Percentiles rank a stretch among this genome's conserved stretches.
Evolutionary conservation across 1,284 basidiomycete genomes (phyloP).

Genomic region (Jaminaea rosea): DNA sequence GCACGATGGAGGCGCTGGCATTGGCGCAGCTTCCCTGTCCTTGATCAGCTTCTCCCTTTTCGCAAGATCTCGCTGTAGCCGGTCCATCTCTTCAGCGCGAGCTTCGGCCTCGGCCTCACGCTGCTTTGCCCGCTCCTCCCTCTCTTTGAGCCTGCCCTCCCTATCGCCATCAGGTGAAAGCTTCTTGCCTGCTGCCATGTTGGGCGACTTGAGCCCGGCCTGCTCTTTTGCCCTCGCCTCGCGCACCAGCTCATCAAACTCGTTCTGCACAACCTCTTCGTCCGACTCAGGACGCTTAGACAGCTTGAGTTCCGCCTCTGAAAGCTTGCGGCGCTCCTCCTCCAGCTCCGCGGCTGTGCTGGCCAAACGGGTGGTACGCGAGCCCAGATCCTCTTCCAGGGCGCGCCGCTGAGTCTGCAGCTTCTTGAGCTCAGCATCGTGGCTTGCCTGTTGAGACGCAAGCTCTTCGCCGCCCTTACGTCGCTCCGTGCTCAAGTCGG

Average conservation of each 20-base stretch:
- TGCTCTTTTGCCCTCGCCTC: neutral
- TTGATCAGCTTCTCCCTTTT: too few relatives aligned
- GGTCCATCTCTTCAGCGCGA: neutral
- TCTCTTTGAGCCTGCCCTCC: neutral
- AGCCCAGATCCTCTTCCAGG: too few relatives aligned
- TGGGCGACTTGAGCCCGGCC: neutral
- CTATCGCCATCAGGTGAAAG: neutral
- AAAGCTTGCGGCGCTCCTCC: neutral
- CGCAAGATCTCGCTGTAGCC: neutral
- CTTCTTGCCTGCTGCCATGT: too few relatives aligned
- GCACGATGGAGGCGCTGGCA: too few relatives aligned
- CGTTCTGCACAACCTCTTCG: slow-evolving; percentile 7
- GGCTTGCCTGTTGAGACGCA: too few relatives aligned
- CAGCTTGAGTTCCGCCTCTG: slow-evolving; percentile 1
- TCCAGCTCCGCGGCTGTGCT: slow-evolving; percentile 3
- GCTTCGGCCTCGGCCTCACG: too few relatives aligned
- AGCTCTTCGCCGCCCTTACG: too few relatives aligned
- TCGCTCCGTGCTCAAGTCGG: too few relatives aligned
- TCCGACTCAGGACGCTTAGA: neutral
- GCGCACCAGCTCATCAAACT: slow-evolving; percentile 8
- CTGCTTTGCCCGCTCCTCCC: neutral
- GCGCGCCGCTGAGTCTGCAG: too few relatives aligned
- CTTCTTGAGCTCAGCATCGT: too few relatives aligned
- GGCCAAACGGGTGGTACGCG: too few relatives aligned
- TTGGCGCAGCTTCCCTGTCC: too few relatives aligned